Percentiles rank a stretch among this genome's conserved stretches.
phyloP scores from a whole-genome alignment of 1,284 basidiomycete species.

The Moesziomyces aphidis region DNA sequence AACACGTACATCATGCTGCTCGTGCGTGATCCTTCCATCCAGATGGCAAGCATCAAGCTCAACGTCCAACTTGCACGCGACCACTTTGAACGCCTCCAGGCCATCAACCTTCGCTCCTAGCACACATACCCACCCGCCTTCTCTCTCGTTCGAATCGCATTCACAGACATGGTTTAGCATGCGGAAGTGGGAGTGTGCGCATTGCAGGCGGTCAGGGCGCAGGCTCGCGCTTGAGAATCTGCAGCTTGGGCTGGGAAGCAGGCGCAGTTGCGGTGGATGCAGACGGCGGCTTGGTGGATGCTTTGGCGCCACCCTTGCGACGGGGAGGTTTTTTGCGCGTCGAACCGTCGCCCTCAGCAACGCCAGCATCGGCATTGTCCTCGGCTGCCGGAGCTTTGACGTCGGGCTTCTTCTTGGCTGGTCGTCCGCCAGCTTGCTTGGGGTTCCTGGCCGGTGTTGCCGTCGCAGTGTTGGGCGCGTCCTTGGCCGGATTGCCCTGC shows the following conservation, averaged over 20 bases:
- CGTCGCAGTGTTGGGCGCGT: neutral
- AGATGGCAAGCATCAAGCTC: slow-evolving; percentile 83
- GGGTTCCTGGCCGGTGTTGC: neutral
- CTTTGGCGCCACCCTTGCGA: slow-evolving; percentile 2
- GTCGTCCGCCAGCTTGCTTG: neutral
- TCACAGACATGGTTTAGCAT: neutral
- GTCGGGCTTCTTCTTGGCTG: slow-evolving; percentile 10
- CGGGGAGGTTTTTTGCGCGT: slow-evolving; percentile 1
- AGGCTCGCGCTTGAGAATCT: slow-evolving; percentile 30
- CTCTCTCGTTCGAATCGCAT: too few relatives aligned
- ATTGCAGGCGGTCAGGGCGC: neutral
- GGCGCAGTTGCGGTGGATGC: neutral
- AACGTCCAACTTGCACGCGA: slow-evolving; percentile 83
- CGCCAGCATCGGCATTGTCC: neutral
- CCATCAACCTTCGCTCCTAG: slow-evolving; percentile 36
- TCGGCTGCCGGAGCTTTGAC: neutral
- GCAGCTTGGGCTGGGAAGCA: slow-evolving; percentile 14
- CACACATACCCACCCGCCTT: slow-evolving; percentile 7
- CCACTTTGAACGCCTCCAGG: slow-evolving; percentile 76
- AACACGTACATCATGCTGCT: slow-evolving; percentile 95
- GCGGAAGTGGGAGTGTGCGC: neutral
- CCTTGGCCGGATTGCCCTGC: neutral
- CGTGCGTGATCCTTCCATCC: slow-evolving; percentile 85
- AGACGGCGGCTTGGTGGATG: neutral
- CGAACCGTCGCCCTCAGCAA: neutral